phyloP scores from a whole-genome alignment of 2,329 filamentous ascomycete species.

The Ophiostoma sp. region DNA sequence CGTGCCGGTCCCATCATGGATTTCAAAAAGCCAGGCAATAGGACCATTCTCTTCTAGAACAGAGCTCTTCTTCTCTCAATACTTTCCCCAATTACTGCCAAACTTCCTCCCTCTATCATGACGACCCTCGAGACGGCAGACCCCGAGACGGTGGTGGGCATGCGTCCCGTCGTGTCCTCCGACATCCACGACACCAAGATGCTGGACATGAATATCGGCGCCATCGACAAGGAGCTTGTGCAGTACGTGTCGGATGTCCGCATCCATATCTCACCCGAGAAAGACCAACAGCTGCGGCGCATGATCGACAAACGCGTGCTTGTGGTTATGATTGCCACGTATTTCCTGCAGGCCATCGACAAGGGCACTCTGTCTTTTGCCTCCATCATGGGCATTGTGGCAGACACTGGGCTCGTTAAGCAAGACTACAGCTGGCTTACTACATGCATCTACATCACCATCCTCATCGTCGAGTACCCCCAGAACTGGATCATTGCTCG shows the following conservation, averaged over 20 bases:
- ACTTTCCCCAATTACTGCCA: neutral
- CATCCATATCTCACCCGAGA: slow-evolving; percentile 54
- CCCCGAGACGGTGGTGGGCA: slow-evolving; percentile 7
- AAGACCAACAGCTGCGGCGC: slow-evolving; percentile 55
- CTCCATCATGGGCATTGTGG: slow-evolving; percentile 56
- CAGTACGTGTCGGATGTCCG: slow-evolving; percentile 56
- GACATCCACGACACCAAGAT: neutral
- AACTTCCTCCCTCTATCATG: slow-evolving; percentile 5
- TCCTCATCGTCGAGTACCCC: slow-evolving; percentile 66
- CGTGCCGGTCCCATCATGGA: neutral
- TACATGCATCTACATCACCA: slow-evolving; percentile 68
- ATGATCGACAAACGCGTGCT: slow-evolving; percentile 65
- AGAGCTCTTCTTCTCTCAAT: neutral
- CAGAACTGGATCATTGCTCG: slow-evolving; percentile 51
- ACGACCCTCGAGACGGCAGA: neutral
- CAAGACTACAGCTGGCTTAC: slow-evolving; percentile 64
- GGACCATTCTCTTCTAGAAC: neutral
- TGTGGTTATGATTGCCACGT: slow-evolving; percentile 65
- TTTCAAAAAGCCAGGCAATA: neutral
- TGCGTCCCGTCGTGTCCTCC: slow-evolving; percentile 10
- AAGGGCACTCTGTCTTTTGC: slow-evolving; percentile 62
- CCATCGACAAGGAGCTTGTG: slow-evolving; percentile 59
- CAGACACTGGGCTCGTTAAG: slow-evolving; percentile 45
- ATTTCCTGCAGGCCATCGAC: slow-evolving; percentile 66
- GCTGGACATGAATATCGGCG: neutral